phyloP scores from a whole-genome alignment of 345 rosid species.

The Arabis alpina region DNA sequence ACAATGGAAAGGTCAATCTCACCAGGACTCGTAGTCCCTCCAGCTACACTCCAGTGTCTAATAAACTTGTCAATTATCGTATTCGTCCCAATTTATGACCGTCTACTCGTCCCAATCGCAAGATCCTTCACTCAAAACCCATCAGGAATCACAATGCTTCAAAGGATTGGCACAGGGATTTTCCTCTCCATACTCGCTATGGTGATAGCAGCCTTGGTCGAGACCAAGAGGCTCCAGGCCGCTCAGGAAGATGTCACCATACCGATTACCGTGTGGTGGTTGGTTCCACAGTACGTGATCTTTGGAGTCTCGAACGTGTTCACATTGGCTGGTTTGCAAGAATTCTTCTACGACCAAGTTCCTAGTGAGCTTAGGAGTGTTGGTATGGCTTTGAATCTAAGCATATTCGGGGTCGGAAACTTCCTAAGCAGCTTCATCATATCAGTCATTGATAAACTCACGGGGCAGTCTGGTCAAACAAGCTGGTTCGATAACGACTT shows the following conservation, averaged over 20 bases:
- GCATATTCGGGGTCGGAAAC: conserved; percentile 53
- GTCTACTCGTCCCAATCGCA: conserved; percentile 48
- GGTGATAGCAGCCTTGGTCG: conserved; percentile 46
- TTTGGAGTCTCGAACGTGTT: conserved; percentile 40
- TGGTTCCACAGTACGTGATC: conserved; percentile 40
- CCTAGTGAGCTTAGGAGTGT: conserved; percentile 53
- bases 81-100: conserved; percentile 55
- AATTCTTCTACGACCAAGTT: conserved; percentile 59
- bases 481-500: conserved; percentile 56
- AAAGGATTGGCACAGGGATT: conserved; percentile 43
- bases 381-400: conserved; percentile 55
- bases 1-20: conserved; percentile 55
- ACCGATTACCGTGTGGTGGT: conserved; percentile 45
- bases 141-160: conserved; percentile 46
- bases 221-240: conserved; percentile 36
- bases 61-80: conserved; percentile 40
- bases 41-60: conserved; percentile 52
- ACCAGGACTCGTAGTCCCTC: conserved; percentile 47
- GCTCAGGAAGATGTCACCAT: conserved; percentile 23
- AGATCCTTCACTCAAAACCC: conserved; percentile 33
- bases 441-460: conserved; percentile 46
- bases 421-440: conserved; percentile 54
- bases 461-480: conserved; percentile 39
- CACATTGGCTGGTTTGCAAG: conserved; percentile 57
- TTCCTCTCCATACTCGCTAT: conserved; percentile 30